Base-by-base conservation (phyloP, 805 yeast genomes). In the Ogataea haglerorum region DNA sequence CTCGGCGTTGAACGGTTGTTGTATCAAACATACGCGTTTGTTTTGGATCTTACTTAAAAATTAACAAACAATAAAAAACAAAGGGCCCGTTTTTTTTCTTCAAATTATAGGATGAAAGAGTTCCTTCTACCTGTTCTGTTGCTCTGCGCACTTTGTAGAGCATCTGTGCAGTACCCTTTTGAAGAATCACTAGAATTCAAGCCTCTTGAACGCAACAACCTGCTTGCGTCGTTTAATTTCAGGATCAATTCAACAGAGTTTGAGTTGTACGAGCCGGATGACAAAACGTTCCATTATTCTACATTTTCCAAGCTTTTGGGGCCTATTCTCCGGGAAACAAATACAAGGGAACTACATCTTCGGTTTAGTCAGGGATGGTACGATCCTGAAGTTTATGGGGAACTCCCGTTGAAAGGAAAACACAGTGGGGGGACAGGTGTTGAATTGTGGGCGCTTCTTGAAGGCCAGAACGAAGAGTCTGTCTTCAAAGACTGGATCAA, bases 301-400 rank as follows among this genome's bases (percentile, higher is more conserved):
- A 73, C 76, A 13, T 90, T 93, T 53, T 97, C 99, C 0, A 76
- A 85, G 45, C 69, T 88, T 1, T 65, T 93, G 7, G 91, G 88
- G 3, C 93, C 95, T 21, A 72, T 91, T 2, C 57, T 93, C 10
- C 78, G 75, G 30, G 63, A 72, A 10, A 75, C 95, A 2, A 70
- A 74, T 43, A 75, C 95, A 0, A 70, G 85, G 40, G 90, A 86
- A 53, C 67, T 93, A 32, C 95, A 87, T 59, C 65, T 93, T 45
- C 67, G 97, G 40, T 93, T 93, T 57, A 76, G 95, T 2, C 95
- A 87, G 61, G 99, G 99, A 0, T 85, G 89, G 80, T 93, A 96
- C 91, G 96, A 93, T 56, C 68, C 90, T 1, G 86, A 83, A 44
- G 67, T 72, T 6, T 93, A 96, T 95, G 98, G 98, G 0, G 65